A percentile compares a stretch with the other conserved stretches of the same genome.
phyloP scores from a whole-genome alignment of 2,329 filamentous ascomycete species.

The Aureobasidium sp. region DNA sequence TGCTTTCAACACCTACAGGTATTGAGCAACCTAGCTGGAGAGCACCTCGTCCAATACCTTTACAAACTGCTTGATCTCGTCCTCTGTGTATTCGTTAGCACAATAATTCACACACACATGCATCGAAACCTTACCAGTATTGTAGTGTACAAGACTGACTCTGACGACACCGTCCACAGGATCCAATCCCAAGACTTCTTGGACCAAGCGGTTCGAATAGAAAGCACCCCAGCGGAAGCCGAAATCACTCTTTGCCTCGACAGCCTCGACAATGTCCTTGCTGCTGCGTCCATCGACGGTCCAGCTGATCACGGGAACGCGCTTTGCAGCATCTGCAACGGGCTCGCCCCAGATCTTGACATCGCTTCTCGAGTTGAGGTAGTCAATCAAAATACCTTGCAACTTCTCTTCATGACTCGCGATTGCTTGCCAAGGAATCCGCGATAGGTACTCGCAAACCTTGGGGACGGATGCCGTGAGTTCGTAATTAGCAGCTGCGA shows the following conservation, averaged over 20 bases:
- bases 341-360: slow-evolving; percentile 52
- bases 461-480: slow-evolving; percentile 53
- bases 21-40: neutral
- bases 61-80: slow-evolving; percentile 48
- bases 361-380: slow-evolving; percentile 44
- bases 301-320: slow-evolving; percentile 62
- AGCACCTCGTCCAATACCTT: slow-evolving; percentile 42
- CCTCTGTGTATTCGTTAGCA: slow-evolving; percentile 30
- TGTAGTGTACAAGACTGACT: slow-evolving; percentile 67
- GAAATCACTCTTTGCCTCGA: slow-evolving; percentile 50
- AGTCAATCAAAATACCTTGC: slow-evolving; percentile 50
- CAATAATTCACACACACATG: neutral
- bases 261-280: slow-evolving; percentile 50
- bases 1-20: neutral
- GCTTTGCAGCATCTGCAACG: slow-evolving; percentile 35
- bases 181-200: slow-evolving; percentile 48
- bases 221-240: slow-evolving; percentile 61
- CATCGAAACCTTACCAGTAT: slow-evolving; percentile 45
- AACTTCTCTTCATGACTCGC: slow-evolving; percentile 51
- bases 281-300: slow-evolving; percentile 48
- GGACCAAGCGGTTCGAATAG: slow-evolving; percentile 55
- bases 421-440: slow-evolving; percentile 42
- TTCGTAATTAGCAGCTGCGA: slow-evolving; percentile 65
- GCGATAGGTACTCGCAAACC: slow-evolving; percentile 46
- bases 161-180: slow-evolving; percentile 55